Conservation (phyloP, 1,139 yeast genomes). For the Tardiomyces digboiensis region DNA sequence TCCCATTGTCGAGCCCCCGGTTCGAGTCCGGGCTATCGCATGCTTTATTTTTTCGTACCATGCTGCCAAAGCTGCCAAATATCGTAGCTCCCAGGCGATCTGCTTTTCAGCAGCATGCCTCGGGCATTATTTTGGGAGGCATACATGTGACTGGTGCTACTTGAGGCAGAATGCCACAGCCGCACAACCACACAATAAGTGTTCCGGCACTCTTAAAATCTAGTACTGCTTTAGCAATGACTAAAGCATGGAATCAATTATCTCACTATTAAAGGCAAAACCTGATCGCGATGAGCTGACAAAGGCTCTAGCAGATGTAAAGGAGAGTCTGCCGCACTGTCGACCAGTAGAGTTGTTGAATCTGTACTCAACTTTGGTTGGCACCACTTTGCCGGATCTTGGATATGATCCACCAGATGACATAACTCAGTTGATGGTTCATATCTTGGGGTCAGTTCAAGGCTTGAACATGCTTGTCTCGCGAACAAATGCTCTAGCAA, state of each 20-base stretch:
- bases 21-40: slow-evolving; percentile 1
- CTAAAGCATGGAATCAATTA: not conserved
- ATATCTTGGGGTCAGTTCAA: not conserved
- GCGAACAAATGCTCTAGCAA: not conserved
- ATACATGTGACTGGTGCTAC: too few relatives aligned
- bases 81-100: too few relatives aligned
- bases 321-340: not conserved
- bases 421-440: not conserved
- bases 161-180: too few relatives aligned
- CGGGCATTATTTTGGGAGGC: too few relatives aligned
- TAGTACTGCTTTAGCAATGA: too few relatives aligned
- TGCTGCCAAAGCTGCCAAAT: too few relatives aligned
- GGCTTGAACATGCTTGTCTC: not conserved
- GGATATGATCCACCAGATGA: not conserved
- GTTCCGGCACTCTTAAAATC: too few relatives aligned
- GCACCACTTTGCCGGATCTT: not conserved
- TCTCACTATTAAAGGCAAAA: not conserved
- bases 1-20: slow-evolving; percentile 1
- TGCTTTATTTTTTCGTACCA: not conserved
- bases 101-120: too few relatives aligned
- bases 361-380: not conserved
- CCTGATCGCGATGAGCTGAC: not conserved
- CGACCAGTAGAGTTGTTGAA: not conserved
- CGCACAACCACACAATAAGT: too few relatives aligned
- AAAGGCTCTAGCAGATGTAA: not conserved